A percentile compares a stretch with the other conserved stretches of the same genome.
phyloP scores from a whole-genome alignment of 2,329 filamentous ascomycete genomes.

The Thelonectria discophora region DNA sequence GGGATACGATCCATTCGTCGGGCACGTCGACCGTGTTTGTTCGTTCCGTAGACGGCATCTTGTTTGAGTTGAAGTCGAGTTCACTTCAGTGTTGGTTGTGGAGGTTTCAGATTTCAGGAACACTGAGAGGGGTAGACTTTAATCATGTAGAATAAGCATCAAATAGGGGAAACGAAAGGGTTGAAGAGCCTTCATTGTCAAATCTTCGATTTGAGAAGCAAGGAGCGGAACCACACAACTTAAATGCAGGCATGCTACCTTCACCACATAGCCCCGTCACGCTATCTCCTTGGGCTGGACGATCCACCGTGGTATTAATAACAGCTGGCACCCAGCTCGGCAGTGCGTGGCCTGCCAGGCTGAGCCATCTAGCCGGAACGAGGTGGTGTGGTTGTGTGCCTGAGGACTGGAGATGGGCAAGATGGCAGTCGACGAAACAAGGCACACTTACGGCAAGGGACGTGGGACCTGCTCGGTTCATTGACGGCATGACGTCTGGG shows the following conservation, averaged over 20 bases:
- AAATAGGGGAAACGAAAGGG: no score
- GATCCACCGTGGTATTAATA: background rate
- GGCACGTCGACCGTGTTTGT: background rate
- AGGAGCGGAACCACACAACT: background rate
- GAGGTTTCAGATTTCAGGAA: no score
- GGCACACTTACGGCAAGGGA: background rate
- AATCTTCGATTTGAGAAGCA: background rate
- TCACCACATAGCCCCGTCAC: no score
- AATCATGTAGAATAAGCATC: no score
- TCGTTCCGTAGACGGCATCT: conserved; percentile 11
- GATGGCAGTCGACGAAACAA: background rate
- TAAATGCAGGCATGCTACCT: background rate
- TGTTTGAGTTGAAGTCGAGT: background rate
- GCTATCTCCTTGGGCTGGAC: no score
- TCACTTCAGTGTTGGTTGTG: no score
- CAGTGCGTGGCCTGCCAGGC: background rate
- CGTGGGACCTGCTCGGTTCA: background rate
- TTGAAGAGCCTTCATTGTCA: no score
- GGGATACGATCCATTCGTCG: conserved; percentile 10
- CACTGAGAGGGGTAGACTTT: no score
- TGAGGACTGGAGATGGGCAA: background rate
- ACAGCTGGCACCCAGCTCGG: background rate
- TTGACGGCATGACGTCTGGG: background rate
- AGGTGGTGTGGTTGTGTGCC: background rate
- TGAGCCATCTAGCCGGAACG: background rate